These are phyloP conservation scores for Ormosia semicastrata DNA, from an alignment of 306 rosid genomes.

Conservation along the genomic window DNA sequence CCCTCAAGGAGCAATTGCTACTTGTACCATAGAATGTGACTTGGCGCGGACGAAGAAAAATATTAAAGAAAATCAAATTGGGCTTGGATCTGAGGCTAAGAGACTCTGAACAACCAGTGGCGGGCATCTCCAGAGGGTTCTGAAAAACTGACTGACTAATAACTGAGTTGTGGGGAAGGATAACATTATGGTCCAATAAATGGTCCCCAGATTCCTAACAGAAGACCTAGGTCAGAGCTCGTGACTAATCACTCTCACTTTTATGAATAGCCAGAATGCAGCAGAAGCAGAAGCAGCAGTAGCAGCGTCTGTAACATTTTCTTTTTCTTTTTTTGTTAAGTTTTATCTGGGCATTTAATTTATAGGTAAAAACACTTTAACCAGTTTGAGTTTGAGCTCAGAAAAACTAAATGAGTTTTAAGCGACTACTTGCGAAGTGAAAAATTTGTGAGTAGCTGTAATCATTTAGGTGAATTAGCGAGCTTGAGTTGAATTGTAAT, in stretches of 20 bases:
- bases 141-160: slow-evolving; percentile 15
- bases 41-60: background rate
- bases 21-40: background rate
- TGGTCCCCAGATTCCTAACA: slow-evolving; percentile 58
- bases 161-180: background rate
- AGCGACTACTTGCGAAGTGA: background rate
- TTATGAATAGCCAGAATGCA: slow-evolving; percentile 29
- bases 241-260: slow-evolving; percentile 44
- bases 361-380: background rate
- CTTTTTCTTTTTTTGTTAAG: background rate
- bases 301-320: slow-evolving; percentile 13
- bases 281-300: slow-evolving; percentile 3
- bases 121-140: slow-evolving; percentile 33
- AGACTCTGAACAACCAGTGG: slow-evolving; percentile 38
- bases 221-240: slow-evolving; percentile 31
- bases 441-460: background rate
- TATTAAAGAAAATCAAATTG: background rate
- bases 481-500: background rate
- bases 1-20: background rate
- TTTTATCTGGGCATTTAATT: background rate
- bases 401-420: background rate
- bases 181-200: slow-evolving; percentile 28
- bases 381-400: background rate
- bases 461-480: background rate
- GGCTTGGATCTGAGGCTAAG: slow-evolving; percentile 17